phyloP scores from a whole-genome alignment of 805 yeast species.

The Martiniozyma abietophila region DNA sequence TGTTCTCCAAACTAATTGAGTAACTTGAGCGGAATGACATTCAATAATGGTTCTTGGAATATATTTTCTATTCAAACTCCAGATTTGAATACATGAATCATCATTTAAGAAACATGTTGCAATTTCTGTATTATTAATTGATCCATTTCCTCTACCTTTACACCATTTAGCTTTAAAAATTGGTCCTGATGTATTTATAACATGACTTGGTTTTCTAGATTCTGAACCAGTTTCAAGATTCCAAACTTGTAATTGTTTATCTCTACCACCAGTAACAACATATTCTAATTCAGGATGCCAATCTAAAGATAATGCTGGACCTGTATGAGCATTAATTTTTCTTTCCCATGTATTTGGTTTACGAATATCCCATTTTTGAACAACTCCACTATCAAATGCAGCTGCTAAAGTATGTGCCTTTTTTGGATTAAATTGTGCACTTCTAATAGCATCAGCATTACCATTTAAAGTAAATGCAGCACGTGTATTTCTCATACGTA shows the following conservation, averaged over 20 bases:
- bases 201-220: conserved; percentile 53
- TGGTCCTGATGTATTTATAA: conserved; percentile 67
- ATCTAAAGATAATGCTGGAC: conserved; percentile 80
- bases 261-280: conserved; percentile 88
- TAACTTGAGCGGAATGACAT: conserved; percentile 38
- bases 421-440: conserved; percentile 45
- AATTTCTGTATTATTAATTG: conserved; percentile 50
- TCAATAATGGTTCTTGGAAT: conserved; percentile 54
- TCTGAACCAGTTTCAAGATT: conserved; percentile 35
- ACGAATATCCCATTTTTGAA: conserved; percentile 84
- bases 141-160: conserved; percentile 30
- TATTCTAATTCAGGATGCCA: conserved; percentile 83
- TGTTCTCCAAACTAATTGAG: conserved; percentile 50
- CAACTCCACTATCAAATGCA: conserved; percentile 81
- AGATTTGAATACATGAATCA: conserved; percentile 60
- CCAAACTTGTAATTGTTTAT: conserved; percentile 75
- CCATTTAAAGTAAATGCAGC: conserved; percentile 46
- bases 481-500: conserved; percentile 36
- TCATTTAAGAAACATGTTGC: conserved; percentile 69
- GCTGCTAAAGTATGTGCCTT: conserved; percentile 55
- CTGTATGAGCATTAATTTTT: conserved; percentile 79
- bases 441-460: conserved; percentile 61
- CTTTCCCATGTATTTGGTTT: conserved; percentile 53
- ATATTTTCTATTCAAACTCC: conserved; percentile 60
- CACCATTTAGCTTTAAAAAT: conserved; percentile 71